These are phyloP conservation scores for Teratosphaeria epicoccoides DNA, from an alignment of 2,329 filamentous ascomycete species.

Conservation along the genomic window DNA sequence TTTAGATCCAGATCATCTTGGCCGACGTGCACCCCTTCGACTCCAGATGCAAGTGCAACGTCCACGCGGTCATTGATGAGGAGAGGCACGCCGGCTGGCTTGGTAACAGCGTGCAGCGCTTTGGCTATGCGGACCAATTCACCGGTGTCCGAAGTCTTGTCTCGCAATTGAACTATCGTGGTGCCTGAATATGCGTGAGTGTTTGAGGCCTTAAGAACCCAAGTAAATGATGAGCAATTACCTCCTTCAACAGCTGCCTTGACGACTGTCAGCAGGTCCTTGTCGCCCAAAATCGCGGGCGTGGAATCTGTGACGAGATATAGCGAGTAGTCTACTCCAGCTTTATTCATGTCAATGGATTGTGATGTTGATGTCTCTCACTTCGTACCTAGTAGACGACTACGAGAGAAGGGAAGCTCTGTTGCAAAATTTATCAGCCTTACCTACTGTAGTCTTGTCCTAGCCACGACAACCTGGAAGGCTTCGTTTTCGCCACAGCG, in stretches of 20 bases:
- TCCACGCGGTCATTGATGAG: conserved; percentile 91
- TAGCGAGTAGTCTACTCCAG: conserved; percentile 59
- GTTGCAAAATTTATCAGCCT: neutral
- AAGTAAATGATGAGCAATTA: conserved; percentile 17
- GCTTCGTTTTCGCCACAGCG: neutral
- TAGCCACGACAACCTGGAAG: neutral
- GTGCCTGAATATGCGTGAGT: conserved; percentile 40
- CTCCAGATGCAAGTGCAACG: conserved; percentile 72
- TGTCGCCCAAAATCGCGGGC: conserved; percentile 63
- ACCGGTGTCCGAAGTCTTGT: conserved; percentile 71
- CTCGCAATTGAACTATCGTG: conserved; percentile 79
- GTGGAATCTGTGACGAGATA: conserved; percentile 93
- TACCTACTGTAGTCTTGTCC: neutral
- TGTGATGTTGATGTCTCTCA: neutral
- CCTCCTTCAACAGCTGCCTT: conserved; percentile 66
- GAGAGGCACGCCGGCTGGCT: conserved; percentile 59
- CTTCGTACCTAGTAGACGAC: neutral
- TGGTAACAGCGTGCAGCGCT: conserved; percentile 61
- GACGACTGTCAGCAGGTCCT: conserved; percentile 62
- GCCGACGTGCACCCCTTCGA: conserved; percentile 87
- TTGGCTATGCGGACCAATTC: conserved; percentile 59
- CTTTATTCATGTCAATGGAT: conserved; percentile 10
- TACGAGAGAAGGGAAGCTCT: neutral
- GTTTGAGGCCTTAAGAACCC: neutral
- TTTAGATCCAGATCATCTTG: conserved; percentile 77